Conservation (phyloP, 805 yeast genomes). For the Candida arabinofermentans region DNA sequence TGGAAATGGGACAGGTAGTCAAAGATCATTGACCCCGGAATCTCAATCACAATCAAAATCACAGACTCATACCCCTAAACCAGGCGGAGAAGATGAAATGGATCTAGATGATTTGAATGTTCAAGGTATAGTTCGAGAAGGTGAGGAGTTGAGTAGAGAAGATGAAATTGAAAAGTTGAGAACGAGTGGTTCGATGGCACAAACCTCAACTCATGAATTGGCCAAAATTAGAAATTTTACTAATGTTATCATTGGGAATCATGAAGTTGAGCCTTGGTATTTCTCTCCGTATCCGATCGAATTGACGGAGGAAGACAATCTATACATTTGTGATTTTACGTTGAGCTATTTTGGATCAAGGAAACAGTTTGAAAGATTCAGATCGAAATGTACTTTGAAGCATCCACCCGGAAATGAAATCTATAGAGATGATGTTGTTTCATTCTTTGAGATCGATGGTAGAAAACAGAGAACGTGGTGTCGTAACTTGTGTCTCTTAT, state of each 20-base stretch:
- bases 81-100: constrained; percentile 58
- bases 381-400: constrained; percentile 79
- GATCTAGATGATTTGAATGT: constrained; percentile 82
- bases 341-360: constrained; percentile 82
- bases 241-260: constrained; percentile 79
- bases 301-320: constrained; percentile 83
- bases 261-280: constrained; percentile 97
- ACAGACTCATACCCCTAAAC: constrained; percentile 20
- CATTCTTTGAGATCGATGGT: constrained; percentile 97
- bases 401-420: constrained; percentile 99
- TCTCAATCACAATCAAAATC: constrained; percentile 3
- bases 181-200: constrained; percentile 97
- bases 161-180: constrained; percentile 90
- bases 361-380: constrained; percentile 89
- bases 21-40: constrained; percentile 8
- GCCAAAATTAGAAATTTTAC: constrained; percentile 85
- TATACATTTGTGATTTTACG: constrained; percentile 90
- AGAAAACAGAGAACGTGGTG: constrained; percentile 97
- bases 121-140: constrained; percentile 64
- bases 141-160: constrained; percentile 76
- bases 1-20: background rate
- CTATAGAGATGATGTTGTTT: constrained; percentile 85
- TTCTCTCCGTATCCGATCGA: constrained; percentile 97
- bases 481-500: constrained; percentile 85
- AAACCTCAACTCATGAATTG: constrained; percentile 72